Base-by-base conservation (phyloP, 805 yeast species). In the Starmera pachycereana region DNA sequence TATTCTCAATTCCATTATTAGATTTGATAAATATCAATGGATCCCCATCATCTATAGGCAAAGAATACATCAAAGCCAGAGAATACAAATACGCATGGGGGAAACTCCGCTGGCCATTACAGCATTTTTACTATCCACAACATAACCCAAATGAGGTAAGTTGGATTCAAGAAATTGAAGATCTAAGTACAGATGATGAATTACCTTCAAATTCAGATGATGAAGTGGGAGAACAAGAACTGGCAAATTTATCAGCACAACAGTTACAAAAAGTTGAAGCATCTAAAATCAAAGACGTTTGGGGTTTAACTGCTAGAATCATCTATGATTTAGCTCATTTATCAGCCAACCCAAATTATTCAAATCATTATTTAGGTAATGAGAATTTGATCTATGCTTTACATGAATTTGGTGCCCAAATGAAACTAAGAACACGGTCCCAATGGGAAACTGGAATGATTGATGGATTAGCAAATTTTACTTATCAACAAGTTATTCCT, bases 231-330 rank as follows among this genome's bases (percentile, higher is more conserved):
- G 46, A 43, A 44, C 62, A 27, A 22, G 27, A 22, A 22, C 27
- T 22, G 27, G 27, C 27, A 7, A 13, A 16, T 5, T 14, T n/a
- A 8, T 8, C 53, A 53, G 42, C 55, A 52, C 31, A 58, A 57
- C 47, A 61, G 57, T 37, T 60, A 63, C 56, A 70, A 48, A 53
- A 74, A 63, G 30, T 37, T 4, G 49, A 44, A 2, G 43, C 44
- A 8, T 33, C 61, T 35, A 66, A 69, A 40, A 69, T 78, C 32
- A 75, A 82, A 51, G 83, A 81, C 51, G 78, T 84, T 5, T 83
- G 92, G 94, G 94, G 94, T 1, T 60, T 83, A 31, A 83, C 92
- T 0, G 90, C 89, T 3, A 81, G 81, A 52, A 82, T 83, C 9
- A 54, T 83, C n/a, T 83, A 74, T 50, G 90, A 83, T 53, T 52